These are phyloP conservation scores for Rhytidiadelphus loreus DNA, from an alignment of 225 moss, liverwort and hornwort genomes.

Conservation along the genomic window DNA sequence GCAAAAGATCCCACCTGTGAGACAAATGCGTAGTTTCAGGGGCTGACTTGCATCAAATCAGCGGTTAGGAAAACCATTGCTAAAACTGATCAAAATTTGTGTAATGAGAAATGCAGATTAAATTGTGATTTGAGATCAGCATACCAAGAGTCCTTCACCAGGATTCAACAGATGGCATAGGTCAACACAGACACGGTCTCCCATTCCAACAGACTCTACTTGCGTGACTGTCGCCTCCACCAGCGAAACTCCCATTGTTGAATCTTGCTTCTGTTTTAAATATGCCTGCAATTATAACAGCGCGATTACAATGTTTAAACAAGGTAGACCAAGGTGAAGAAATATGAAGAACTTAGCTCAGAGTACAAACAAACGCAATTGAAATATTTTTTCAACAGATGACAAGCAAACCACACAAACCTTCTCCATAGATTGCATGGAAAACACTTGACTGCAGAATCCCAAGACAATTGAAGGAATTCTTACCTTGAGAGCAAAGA, in stretches of 20 bases:
- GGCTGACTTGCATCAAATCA: background rate
- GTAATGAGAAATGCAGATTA: background rate
- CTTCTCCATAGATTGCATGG: background rate
- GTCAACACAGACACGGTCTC: conserved; percentile 93
- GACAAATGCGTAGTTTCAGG: background rate
- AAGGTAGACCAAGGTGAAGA: background rate
- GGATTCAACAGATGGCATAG: conserved; percentile 79
- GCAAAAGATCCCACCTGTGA: conserved; percentile 87
- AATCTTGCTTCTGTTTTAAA: conserved; percentile 39
- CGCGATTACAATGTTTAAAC: background rate
- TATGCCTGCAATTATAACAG: conserved; percentile 24
- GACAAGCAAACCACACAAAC: background rate
- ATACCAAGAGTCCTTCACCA: conserved; percentile 91
- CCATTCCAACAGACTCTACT: conserved; percentile 78
- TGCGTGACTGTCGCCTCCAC: conserved; percentile 53
- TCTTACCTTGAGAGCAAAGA: conserved; percentile 61
- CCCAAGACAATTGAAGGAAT: background rate
- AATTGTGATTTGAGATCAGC: background rate
- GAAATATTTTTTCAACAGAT: too few species aligned
- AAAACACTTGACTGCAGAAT: background rate
- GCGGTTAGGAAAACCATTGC: background rate
- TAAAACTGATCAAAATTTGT: background rate
- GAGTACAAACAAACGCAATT: background rate
- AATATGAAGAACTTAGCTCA: background rate
- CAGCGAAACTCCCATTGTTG: conserved; percentile 29